Evolutionary conservation across 345 rosid species (phyloP), one percentile per base, ranked within the genome.

Genomic region (Bruguiera sexangula): DNA sequence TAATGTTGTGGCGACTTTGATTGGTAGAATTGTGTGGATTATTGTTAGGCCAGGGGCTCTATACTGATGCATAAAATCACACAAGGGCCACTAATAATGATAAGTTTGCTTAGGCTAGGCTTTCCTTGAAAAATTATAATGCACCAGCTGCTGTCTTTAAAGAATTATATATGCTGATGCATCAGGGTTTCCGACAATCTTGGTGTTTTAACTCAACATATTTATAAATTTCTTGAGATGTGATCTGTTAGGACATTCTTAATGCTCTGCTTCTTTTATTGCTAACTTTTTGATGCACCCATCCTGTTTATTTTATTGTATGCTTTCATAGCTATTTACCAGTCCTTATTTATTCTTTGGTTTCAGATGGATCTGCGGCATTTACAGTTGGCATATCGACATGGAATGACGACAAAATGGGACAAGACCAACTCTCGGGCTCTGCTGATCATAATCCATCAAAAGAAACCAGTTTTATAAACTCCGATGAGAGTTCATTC

Each of bases 331-430:
- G 6, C 27, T 69, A 60, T 36, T 66, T n/a, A 65, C 16, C 15
- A 18, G 18, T 30, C 21, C 36, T 37, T 51, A 69, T 65, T 60
- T 13, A 60, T 52, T 48, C 54, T 37, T 48, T 54, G 31, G 70
- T 48, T 77, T 80, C 75, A 85, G 97, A 86, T 86, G 85, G 65
- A 67, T 68, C 86, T 75, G 68, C 65, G 58, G 77, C 1, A 60
- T 70, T 15, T 72, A 70, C 81, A 54, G 74, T 51, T 62, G 80
- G 78, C 72, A 50, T 71, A 60, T 80, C 84, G 36, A 69, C 78
- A 21, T 79, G 76, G 77, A 71, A 54, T 51, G 83, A 76, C 73
- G 55, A 67, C 37, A 76, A 72, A 18, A 10, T 26, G 39, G 73
- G 60, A 66, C 39, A 48, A 24, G 34, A 65, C 55, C 65, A 62